These are phyloP conservation scores for Citrus hindsii DNA, from an alignment of 345 rosid species.

Conservation along the genomic window DNA sequence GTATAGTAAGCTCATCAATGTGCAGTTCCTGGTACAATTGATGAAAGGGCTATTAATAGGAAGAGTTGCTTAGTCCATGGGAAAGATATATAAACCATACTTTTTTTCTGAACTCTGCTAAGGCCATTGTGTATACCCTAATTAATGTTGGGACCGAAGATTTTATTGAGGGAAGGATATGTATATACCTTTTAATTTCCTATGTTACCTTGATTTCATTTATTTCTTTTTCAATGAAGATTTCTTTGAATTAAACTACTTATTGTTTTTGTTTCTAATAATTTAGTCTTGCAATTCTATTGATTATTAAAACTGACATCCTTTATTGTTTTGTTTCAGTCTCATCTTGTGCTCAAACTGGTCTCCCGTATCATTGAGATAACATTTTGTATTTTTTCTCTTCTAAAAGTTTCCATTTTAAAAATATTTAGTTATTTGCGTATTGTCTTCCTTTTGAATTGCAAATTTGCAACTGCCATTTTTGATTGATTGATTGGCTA, in stretches of 20 bases:
- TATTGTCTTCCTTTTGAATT: too few species aligned
- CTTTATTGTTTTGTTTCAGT: conserved; percentile 47
- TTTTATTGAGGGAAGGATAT: conserved; percentile 93
- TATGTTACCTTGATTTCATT: neutral
- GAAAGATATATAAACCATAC: conserved; percentile 91
- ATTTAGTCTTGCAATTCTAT: neutral
- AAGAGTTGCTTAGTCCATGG: too few species aligned
- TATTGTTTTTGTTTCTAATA: neutral
- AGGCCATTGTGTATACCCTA: conserved; percentile 92
- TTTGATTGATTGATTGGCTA: too few species aligned
- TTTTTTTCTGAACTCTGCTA: conserved; percentile 75
- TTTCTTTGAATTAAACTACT: neutral
- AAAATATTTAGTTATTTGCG: too few species aligned
- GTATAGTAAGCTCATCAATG: too few species aligned
- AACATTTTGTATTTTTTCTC: neutral
- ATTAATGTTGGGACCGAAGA: conserved; percentile 63
- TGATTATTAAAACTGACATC: neutral
- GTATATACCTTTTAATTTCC: conserved; percentile 11
- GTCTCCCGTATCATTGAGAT: conserved; percentile 94
- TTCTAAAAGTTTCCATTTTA: too few species aligned
- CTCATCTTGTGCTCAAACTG: conserved; percentile 89
- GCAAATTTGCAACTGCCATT: too few species aligned
- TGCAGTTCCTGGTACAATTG: too few species aligned
- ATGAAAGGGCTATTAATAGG: too few species aligned
- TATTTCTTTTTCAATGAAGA: too few species aligned